phyloP scores from a whole-genome alignment of 345 rosid species.

The Gossypium turneri region DNA sequence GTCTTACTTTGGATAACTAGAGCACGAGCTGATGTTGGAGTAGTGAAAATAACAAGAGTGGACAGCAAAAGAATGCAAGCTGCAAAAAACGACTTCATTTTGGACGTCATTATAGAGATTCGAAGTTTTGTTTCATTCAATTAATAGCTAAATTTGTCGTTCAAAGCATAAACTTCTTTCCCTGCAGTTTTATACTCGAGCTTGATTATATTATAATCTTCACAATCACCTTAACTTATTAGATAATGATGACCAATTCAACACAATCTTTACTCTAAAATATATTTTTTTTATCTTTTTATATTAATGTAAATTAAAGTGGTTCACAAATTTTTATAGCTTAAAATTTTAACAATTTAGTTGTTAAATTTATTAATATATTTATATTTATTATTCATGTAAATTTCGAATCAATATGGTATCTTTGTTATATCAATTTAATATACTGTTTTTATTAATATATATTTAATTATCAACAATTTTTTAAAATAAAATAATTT shows the following conservation, averaged over 20 bases:
- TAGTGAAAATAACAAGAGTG: background rate
- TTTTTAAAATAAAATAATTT: no score
- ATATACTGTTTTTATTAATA: no score
- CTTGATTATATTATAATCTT: background rate
- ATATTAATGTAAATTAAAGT: no score
- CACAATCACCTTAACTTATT: background rate
- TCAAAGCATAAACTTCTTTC: background rate
- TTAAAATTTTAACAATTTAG: no score
- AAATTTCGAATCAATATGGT: no score
- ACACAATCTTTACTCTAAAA: no score
- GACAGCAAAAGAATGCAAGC: conserved; percentile 7
- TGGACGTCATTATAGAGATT: background rate
- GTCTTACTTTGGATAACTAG: background rate
- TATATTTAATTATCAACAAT: no score
- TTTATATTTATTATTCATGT: no score
- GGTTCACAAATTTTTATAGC: no score
- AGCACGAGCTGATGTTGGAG: conserved; percentile 6
- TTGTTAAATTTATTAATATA: no score
- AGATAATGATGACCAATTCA: background rate
- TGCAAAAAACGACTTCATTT: background rate
- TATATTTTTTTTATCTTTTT: no score
- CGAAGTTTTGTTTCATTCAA: background rate
- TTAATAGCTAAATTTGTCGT: background rate
- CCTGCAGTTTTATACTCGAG: background rate
- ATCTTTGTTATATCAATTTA: no score